Evolutionary conservation across 768 basidiomycete genomes (phyloP).

Genomic region (Xerocomus potaroensis): DNA sequence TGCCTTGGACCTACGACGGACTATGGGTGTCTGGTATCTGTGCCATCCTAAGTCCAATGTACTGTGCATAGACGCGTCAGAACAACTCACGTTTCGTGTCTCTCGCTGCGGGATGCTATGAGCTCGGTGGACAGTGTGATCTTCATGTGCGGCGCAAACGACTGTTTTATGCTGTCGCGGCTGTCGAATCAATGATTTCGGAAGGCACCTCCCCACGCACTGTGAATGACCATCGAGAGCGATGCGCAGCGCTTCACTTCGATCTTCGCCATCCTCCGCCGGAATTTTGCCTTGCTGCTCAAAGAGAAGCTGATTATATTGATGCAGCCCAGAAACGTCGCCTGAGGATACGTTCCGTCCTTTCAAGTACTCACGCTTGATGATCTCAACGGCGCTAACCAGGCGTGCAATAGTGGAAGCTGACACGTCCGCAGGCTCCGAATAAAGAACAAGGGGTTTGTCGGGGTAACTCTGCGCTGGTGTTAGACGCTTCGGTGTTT

Average conservation of each 20-base stretch:
- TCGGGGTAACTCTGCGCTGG: slow-evolving; percentile 42
- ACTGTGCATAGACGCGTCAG: background rate
- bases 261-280: slow-evolving; percentile 34
- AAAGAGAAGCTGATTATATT: slow-evolving; percentile 69
- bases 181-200: slow-evolving; percentile 1
- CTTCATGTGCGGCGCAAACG: slow-evolving; percentile 64
- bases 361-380: slow-evolving; percentile 76
- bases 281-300: slow-evolving; percentile 29
- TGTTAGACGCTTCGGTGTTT: slow-evolving; percentile 5
- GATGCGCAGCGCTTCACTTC: slow-evolving; percentile 22
- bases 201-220: slow-evolving; percentile 36
- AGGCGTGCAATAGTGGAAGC: slow-evolving; percentile 53
- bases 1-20: slow-evolving; percentile 53
- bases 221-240: slow-evolving; percentile 57
- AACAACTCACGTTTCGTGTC: slow-evolving; percentile 34
- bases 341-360: slow-evolving; percentile 40
- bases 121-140: slow-evolving; percentile 54
- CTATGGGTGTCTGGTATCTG: slow-evolving; percentile 55
- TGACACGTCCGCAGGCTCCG: slow-evolving; percentile 41
- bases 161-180: slow-evolving; percentile 44
- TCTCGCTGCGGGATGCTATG: slow-evolving; percentile 37
- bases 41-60: slow-evolving; percentile 7
- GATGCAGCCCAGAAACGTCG: slow-evolving; percentile 57
- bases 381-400: slow-evolving; percentile 75
- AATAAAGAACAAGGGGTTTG: slow-evolving; percentile 54